Conservation (phyloP, 139 green algal genomes). For the Chloropicon primus region DNA sequence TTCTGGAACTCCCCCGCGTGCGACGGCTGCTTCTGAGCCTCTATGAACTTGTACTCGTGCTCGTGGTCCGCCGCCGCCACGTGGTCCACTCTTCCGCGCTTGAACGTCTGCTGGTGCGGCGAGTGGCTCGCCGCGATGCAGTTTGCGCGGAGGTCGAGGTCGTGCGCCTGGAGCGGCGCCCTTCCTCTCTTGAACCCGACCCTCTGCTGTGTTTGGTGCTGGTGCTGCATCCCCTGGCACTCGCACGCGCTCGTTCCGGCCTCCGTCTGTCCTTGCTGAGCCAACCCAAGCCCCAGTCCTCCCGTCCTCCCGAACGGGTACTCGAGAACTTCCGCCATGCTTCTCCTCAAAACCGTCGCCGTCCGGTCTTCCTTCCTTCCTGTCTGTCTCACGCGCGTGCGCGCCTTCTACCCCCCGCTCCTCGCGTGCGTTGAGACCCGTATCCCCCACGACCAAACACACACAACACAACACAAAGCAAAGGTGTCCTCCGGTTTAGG, state of each 20-base stretch:
- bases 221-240: too few relatives aligned
- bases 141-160: neutral
- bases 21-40: too few relatives aligned
- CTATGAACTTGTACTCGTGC: neutral
- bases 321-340: neutral
- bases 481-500: too few relatives aligned
- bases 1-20: constrained; percentile 30
- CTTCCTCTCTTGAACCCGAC: neutral
- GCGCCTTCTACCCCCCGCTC: too few relatives aligned
- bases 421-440: too few relatives aligned
- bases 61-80: neutral
- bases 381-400: too few relatives aligned
- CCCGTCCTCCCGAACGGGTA: neutral
- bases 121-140: too few relatives aligned
- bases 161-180: neutral
- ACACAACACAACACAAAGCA: too few relatives aligned
- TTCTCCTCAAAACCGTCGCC: too few relatives aligned
- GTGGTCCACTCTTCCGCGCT: neutral
- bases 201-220: neutral
- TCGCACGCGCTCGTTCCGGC: neutral
- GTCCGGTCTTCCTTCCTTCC: neutral
- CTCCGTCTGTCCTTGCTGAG: neutral
- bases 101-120: neutral
- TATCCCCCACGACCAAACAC: too few relatives aligned
- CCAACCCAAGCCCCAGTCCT: neutral